Conservation (phyloP, 1,139 yeast genomes). For the Pichia sp. region DNA sequence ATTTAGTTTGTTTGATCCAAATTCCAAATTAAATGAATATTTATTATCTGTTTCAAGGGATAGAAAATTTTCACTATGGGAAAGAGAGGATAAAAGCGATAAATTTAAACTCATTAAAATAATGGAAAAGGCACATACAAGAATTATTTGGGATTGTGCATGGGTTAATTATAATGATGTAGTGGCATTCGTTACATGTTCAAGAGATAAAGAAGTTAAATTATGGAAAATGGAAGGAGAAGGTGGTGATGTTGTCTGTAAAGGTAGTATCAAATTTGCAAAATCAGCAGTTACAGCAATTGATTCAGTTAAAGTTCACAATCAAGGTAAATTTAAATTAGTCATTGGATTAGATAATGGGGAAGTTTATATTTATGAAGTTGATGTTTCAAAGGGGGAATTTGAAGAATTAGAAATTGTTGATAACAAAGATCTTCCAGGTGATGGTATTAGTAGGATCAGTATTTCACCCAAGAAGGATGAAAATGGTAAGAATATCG, state of each 20-base stretch:
- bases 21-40: constrained; percentile 31
- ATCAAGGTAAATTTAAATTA: constrained; percentile 31
- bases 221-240: constrained; percentile 50
- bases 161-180: constrained; percentile 53
- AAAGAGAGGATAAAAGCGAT: constrained; percentile 31
- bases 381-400: constrained; percentile 21
- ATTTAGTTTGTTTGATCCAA: constrained; percentile 37
- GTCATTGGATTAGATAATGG: constrained; percentile 78
- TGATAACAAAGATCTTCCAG: constrained; percentile 44
- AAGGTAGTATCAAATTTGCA: constrained; percentile 35
- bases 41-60: constrained; percentile 85
- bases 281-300: constrained; percentile 66
- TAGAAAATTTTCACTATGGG: constrained; percentile 79
- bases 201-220: constrained; percentile 78
- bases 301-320: constrained; percentile 39
- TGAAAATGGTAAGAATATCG: constrained; percentile 27
- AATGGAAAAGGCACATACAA: constrained; percentile 69
- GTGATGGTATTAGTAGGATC: constrained; percentile 52
- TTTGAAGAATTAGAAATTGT: constrained; percentile 32
- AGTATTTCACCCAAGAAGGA: constrained; percentile 39
- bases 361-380: constrained; percentile 32
- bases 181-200: constrained; percentile 63
- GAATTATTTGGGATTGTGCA: constrained; percentile 94
- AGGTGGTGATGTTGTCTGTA: constrained; percentile 26
- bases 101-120: constrained; percentile 40